These are phyloP conservation scores for Gymnopus androsaceus DNA, from an alignment of 1,284 basidiomycete species.

Conservation along the genomic window DNA sequence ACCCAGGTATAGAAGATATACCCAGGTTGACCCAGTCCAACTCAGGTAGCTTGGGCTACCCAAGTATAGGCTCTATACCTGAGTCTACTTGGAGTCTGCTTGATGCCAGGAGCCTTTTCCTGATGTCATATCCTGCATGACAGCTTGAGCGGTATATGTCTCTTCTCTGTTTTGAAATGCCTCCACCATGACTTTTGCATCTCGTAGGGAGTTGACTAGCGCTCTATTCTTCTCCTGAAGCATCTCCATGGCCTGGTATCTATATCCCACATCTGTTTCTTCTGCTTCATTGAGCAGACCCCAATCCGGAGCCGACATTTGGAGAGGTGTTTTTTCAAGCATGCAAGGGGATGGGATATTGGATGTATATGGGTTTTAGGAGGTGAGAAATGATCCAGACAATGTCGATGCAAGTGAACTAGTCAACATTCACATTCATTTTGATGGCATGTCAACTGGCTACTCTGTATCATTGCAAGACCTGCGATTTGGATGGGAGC, in stretches of 20 bases:
- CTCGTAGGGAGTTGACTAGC: conserved; percentile 15
- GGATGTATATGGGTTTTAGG: conserved; percentile 17
- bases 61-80: neutral
- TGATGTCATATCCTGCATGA: conserved; percentile 22
- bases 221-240: neutral
- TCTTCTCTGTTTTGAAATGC: conserved; percentile 23
- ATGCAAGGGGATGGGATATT: conserved; percentile 19
- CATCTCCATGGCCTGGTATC: neutral
- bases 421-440: conserved; percentile 23
- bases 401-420: conserved; percentile 17
- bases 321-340: conserved; percentile 10
- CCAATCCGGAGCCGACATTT: conserved; percentile 21
- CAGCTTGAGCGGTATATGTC: conserved; percentile 24
- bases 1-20: neutral
- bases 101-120: neutral
- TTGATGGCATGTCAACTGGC: conserved; percentile 21
- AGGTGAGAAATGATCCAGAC: conserved; percentile 27
- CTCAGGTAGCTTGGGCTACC: neutral
- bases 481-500: too few relatives aligned
- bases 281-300: conserved; percentile 4
- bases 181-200: conserved; percentile 13
- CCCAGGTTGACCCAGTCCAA: neutral
- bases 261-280: too few relatives aligned
- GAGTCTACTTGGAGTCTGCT: neutral
- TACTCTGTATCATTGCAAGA: neutral